Conservation (phyloP, 2,329 filamentous ascomycete genomes). For the Emmonsiellopsis sp. region DNA sequence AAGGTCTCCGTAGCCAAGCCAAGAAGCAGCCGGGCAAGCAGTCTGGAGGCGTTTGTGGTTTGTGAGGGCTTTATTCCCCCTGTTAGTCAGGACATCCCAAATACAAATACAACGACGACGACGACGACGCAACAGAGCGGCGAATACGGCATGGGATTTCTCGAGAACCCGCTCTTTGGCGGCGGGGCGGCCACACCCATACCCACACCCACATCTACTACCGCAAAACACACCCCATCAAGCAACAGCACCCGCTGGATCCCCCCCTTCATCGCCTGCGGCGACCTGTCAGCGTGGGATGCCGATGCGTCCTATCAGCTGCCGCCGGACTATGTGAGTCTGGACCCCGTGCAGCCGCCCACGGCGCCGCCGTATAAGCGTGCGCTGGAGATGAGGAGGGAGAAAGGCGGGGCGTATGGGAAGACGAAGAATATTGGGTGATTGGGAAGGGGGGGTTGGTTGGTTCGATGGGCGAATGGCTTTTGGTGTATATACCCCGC, state of each 20-base stretch:
- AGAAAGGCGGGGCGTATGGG: slow-evolving; percentile 65
- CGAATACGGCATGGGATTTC: slow-evolving; percentile 17
- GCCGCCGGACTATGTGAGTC: slow-evolving; percentile 72
- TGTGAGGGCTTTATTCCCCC: slow-evolving; percentile 81
- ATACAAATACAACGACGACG: neutral
- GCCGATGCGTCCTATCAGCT: slow-evolving; percentile 90
- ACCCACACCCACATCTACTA: slow-evolving; percentile 31
- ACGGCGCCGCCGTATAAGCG: slow-evolving; percentile 92
- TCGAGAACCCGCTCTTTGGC: slow-evolving; percentile 31
- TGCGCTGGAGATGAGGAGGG: slow-evolving; percentile 73
- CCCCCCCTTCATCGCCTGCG: slow-evolving; percentile 92
- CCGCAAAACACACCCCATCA: slow-evolving; percentile 14
- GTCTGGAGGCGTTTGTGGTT: slow-evolving; percentile 92
- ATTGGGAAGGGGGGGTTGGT: slow-evolving; percentile 16
- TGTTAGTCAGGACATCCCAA: slow-evolving; percentile 26
- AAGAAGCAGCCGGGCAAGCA: slow-evolving; percentile 86
- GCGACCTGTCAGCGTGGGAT: slow-evolving; percentile 88
- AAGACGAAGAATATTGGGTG: slow-evolving; percentile 46
- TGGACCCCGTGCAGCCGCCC: slow-evolving; percentile 89
- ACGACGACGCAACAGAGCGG: neutral
- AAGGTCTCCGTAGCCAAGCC: slow-evolving; percentile 87
- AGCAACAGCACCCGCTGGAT: slow-evolving; percentile 63
- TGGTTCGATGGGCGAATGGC: neutral
- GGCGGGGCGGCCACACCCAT: slow-evolving; percentile 27
- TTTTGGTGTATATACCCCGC: neutral